Conservation (phyloP, 169 alveolate species). For the Plasmodium blacklocki region DNA sequence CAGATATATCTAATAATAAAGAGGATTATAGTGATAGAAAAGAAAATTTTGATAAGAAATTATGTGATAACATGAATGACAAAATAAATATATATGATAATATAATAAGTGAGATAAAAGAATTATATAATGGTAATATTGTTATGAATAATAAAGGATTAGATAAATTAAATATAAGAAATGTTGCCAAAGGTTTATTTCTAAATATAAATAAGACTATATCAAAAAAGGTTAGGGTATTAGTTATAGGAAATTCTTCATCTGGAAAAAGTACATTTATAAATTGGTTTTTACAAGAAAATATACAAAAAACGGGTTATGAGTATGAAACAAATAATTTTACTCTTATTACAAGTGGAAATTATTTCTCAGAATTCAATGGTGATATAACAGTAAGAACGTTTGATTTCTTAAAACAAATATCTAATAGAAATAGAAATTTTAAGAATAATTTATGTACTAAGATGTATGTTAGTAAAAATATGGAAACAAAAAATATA, state of each 20-base stretch:
- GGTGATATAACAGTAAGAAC: conserved; percentile 84
- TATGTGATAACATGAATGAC: conserved; percentile 46
- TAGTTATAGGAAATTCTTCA: conserved; percentile 87
- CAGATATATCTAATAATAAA: conserved; percentile 31
- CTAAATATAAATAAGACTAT: not conserved
- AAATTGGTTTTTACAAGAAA: conserved; percentile 86
- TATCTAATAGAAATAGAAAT: conserved; percentile 77
- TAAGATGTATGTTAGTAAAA: conserved; percentile 72
- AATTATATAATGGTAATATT: conserved; percentile 62
- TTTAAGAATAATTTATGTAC: conserved; percentile 77
- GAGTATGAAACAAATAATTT: conserved; percentile 87
- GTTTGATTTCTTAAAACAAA: conserved; percentile 80
- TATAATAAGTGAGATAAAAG: conserved; percentile 63
- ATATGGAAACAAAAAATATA: conserved; percentile 49
- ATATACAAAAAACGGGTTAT: conserved; percentile 84
- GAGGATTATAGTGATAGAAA: conserved; percentile 15
- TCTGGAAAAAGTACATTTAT: conserved; percentile 88
- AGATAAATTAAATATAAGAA: conserved; percentile 25
- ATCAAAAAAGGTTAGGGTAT: conserved; percentile 74
- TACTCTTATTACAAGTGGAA: conserved; percentile 83
- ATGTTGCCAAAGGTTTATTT: conserved; percentile 17
- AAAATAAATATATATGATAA: conserved; percentile 48
- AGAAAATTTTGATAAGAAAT: conserved; percentile 40
- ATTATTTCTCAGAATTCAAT: conserved; percentile 64
- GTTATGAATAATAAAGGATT: conserved; percentile 65